A percentile compares a stretch with the other conserved stretches of the same genome.
phyloP scores from a whole-genome alignment of 108 stramenopile species.

The Chaetoceros muelleri region DNA sequence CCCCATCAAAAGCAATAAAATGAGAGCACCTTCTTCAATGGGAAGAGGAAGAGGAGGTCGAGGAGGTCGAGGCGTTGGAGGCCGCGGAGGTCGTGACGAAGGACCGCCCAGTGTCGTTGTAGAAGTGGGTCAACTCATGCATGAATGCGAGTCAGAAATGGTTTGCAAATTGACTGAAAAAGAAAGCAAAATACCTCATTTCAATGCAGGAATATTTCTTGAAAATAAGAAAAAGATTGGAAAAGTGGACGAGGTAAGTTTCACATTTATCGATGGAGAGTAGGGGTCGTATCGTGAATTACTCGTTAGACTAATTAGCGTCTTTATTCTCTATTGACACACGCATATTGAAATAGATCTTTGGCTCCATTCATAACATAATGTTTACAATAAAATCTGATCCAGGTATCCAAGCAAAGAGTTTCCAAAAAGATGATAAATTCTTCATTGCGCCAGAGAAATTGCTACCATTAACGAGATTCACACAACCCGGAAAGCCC shows the following conservation, averaged over 20 bases:
- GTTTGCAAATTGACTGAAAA: constrained; percentile 60
- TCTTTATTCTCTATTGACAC: too few relatives aligned
- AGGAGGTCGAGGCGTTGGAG: constrained; percentile 32
- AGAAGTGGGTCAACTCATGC: constrained; percentile 65
- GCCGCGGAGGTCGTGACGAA: constrained; percentile 47
- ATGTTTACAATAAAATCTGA: constrained; percentile 97
- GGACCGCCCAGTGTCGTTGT: constrained; percentile 78
- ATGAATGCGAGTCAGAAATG: constrained; percentile 80
- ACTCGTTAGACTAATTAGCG: too few relatives aligned
- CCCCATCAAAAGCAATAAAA: too few relatives aligned
- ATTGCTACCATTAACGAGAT: constrained; percentile 81
- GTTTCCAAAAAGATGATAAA: constrained; percentile 83
- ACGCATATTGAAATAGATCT: constrained; percentile 36
- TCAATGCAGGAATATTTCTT: constrained; percentile 97
- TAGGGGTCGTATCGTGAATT: not conserved
- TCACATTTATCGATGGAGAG: not conserved
- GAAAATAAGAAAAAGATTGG: constrained; percentile 97
- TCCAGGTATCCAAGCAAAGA: constrained; percentile 80
- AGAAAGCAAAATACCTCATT: constrained; percentile 89
- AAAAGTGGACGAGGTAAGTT: constrained; percentile 83
- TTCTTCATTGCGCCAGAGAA: constrained; percentile 92
- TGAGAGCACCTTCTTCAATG: not conserved
- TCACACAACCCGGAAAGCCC: constrained; percentile 67
- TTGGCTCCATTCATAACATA: constrained; percentile 87
- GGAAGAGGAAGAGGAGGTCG: constrained; percentile 37